Evolutionary conservation across 1,284 basidiomycete genomes (phyloP).

Genomic region (Marasmius fiardii): DNA sequence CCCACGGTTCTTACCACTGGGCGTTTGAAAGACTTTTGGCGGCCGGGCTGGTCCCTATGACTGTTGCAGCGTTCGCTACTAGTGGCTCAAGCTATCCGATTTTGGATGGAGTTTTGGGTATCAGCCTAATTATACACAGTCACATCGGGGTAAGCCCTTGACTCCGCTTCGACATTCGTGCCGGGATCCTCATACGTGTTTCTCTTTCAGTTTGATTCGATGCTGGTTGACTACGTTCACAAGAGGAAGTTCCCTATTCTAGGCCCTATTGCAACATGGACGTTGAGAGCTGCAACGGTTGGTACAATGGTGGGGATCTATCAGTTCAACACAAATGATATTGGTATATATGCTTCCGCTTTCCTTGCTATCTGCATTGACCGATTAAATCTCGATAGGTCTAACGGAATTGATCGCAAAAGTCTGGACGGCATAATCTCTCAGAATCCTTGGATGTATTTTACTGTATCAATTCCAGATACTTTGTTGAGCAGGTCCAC

Average conservation of each 20-base stretch:
- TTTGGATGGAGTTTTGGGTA: conserved; percentile 85
- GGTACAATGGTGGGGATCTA: conserved; percentile 91
- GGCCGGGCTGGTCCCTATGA: conserved; percentile 86
- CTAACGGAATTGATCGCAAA: conserved; percentile 69
- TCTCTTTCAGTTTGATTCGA: conserved; percentile 59
- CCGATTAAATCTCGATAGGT: conserved; percentile 33
- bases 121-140: conserved; percentile 89
- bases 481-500: not conserved
- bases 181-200: not conserved
- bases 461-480: conserved; percentile 1
- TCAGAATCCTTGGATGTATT: not conserved
- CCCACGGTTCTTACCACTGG: conserved; percentile 97
- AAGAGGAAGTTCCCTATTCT: conserved; percentile 87
- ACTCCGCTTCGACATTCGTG: not conserved
- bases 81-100: conserved; percentile 74
- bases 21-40: conserved; percentile 92
- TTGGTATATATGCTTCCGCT: conserved; percentile 53
- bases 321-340: conserved; percentile 96
- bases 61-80: conserved; percentile 75
- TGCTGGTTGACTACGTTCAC: conserved; percentile 89
- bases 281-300: conserved; percentile 74
- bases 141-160: conserved; percentile 79
- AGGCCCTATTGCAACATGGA: conserved; percentile 73
- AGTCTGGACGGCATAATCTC: conserved; percentile 57
- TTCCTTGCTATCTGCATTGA: not conserved